Evolutionary conservation across 768 basidiomycete species (phyloP), one percentile per base, ranked within the genome.

Genomic region (Naganishia kalamii): DNA sequence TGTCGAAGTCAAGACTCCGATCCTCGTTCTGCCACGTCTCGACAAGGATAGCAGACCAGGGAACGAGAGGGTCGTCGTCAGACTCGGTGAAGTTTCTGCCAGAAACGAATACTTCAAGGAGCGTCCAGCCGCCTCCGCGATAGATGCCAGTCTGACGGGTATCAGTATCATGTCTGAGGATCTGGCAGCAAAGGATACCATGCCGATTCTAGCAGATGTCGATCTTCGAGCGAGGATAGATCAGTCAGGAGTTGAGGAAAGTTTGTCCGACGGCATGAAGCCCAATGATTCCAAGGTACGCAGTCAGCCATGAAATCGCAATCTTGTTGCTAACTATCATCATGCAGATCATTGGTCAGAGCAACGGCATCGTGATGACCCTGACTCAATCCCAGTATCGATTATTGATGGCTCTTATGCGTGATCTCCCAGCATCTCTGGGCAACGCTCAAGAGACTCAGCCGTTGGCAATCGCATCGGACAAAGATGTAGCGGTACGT

Each of bases 121-220:
- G 21, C 82, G 86, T 44, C 80, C 50, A 10, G 30, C 40, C 11
- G 35, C 63, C 0, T 51, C 50, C 13, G 52, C 81, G 60, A 87
- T 86, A 51, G 80, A 81, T 4, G 93, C 93, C 19, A 86, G 87
- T 68, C 82, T 99, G 41, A 82, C 81, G 43, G 92, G 92, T 17
- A 87, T 98, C 33, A 88, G 89, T 70, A 83, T 98, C 30, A 82
- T 87, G 15, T 93, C 92, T 21, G 84, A 13, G 82, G 41, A 35
- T 10, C 35, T 57, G 17, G 29, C 21, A 10, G 19, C 40, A 3
- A 57, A 57, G 2, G 43, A 84, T 19, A 80, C 77, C 0, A 81
- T 98, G 64, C 92, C 90, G 77, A 90, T 99, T 70, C 88, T 99
- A 35, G 90, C 96, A 69, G 89, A 94, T 72, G 92, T 96, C 50